phyloP scores from a whole-genome alignment of 306 rosid species.

The Hippophae rhamnoides region DNA sequence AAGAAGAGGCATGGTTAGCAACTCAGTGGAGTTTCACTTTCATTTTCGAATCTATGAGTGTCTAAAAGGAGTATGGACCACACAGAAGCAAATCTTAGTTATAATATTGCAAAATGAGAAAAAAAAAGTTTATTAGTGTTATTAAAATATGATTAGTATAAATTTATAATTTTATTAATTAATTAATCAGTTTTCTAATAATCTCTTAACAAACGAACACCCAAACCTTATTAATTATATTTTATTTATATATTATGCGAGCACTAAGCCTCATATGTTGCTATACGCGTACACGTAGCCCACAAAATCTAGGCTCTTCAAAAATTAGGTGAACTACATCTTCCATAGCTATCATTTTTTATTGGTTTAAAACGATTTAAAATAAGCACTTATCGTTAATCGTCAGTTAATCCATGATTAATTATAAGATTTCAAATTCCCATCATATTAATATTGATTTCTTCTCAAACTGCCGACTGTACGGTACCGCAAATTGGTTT shows the following conservation, averaged over 20 bases:
- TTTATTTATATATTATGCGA: slow-evolving; percentile 1
- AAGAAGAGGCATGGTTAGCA: slow-evolving; percentile 1
- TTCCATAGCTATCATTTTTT: slow-evolving; percentile 1
- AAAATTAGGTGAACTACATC: slow-evolving; percentile 1
- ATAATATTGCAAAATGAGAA: neutral
- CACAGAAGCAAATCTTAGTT: slow-evolving; percentile 15
- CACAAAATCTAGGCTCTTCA: slow-evolving; percentile 9
- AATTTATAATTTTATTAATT: neutral
- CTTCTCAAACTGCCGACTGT: slow-evolving; percentile 11
- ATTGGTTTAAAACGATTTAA: neutral
- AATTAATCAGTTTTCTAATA: neutral
- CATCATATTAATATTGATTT: slow-evolving; percentile 18
- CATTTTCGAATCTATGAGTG: slow-evolving; percentile 50
- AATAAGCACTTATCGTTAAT: slow-evolving; percentile 7
- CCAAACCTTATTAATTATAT: neutral
- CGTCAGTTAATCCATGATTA: slow-evolving; percentile 19
- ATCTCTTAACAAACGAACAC: neutral
- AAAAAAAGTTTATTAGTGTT: neutral
- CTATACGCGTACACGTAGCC: slow-evolving; percentile 5
- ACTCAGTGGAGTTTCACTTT: slow-evolving; percentile 45
- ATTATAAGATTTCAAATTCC: neutral
- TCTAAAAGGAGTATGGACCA: slow-evolving; percentile 35
- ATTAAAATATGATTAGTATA: neutral
- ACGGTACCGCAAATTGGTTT: slow-evolving; percentile 5
- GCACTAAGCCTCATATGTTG: neutral